Evolutionary conservation across 129 eudicot species (phyloP).

Genomic region (Centella asiatica): DNA sequence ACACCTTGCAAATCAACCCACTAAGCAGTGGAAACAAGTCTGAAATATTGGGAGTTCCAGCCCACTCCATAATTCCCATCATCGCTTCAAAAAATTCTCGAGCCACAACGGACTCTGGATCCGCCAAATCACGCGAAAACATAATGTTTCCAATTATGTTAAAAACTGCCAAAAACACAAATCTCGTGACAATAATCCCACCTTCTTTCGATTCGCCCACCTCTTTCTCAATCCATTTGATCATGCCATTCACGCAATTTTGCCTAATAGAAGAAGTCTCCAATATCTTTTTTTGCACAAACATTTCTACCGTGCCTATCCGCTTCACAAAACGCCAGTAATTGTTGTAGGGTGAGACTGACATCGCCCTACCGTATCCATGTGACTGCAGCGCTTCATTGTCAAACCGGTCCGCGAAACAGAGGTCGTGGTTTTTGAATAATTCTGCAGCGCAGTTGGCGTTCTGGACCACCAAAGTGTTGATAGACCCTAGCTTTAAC

Average conservation of each 20-base stretch:
- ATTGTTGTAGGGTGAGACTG: background rate
- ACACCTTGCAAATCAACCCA: constrained; percentile 8
- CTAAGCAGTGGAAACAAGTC: constrained; percentile 2
- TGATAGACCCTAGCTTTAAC: constrained; percentile 16
- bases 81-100: background rate
- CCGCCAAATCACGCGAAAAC: constrained; percentile 2
- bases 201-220: background rate
- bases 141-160: constrained; percentile 1
- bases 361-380: background rate
- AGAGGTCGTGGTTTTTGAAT: constrained; percentile 23
- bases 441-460: constrained; percentile 16
- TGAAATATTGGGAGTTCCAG: constrained; percentile 4
- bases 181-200: background rate
- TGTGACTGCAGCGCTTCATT: constrained; percentile 4
- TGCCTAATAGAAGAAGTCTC: background rate
- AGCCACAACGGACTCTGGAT: background rate
- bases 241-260: background rate
- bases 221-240: background rate
- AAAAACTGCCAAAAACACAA: background rate
- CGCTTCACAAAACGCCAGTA: constrained; percentile 4
- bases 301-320: constrained; percentile 2
- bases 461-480: constrained; percentile 18
- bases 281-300: background rate
- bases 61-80: background rate
- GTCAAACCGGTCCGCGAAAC: constrained; percentile 10